Evolutionary conservation across 805 yeast species (phyloP).

Genomic region (Groenewaldozyma tartarivorans): DNA sequence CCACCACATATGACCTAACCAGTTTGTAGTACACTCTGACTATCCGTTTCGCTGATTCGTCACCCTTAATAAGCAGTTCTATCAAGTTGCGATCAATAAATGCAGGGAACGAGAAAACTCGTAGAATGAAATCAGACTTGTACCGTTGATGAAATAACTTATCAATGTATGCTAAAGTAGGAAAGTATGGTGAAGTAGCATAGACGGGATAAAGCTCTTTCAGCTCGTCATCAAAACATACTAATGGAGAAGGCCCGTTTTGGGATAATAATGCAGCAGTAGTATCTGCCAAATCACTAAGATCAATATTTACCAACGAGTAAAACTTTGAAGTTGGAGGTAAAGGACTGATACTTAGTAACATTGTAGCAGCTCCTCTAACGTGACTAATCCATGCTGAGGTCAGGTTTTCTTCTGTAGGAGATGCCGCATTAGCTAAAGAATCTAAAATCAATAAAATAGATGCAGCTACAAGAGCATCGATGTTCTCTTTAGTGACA

Average conservation of each 20-base stretch:
- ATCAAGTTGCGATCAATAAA: slow-evolving; percentile 72
- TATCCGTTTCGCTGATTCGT: slow-evolving; percentile 78
- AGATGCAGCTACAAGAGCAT: slow-evolving; percentile 89
- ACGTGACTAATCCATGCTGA: slow-evolving; percentile 97
- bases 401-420: slow-evolving; percentile 31
- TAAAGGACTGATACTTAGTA: slow-evolving; percentile 94
- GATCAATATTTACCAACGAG: slow-evolving; percentile 71
- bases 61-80: slow-evolving; percentile 73
- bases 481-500: slow-evolving; percentile 68
- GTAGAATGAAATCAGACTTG: slow-evolving; percentile 74
- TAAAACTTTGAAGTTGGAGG: slow-evolving; percentile 58
- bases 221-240: slow-evolving; percentile 77
- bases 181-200: slow-evolving; percentile 71
- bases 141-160: slow-evolving; percentile 68
- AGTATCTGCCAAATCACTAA: slow-evolving; percentile 75
- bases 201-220: slow-evolving; percentile 82
- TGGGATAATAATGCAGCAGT: slow-evolving; percentile 1
- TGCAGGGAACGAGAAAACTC: slow-evolving; percentile 92
- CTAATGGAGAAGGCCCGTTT: slow-evolving; percentile 20
- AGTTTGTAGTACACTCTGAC: slow-evolving; percentile 82
- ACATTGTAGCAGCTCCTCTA: slow-evolving; percentile 91
- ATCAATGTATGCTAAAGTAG: slow-evolving; percentile 79
- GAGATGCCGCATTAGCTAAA: slow-evolving; percentile 66
- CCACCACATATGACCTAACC: slow-evolving; percentile 70
- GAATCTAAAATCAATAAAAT: slow-evolving; percentile 86